These are phyloP conservation scores for Quercus robur DNA, from an alignment of 306 rosid genomes.

Conservation along the genomic window DNA sequence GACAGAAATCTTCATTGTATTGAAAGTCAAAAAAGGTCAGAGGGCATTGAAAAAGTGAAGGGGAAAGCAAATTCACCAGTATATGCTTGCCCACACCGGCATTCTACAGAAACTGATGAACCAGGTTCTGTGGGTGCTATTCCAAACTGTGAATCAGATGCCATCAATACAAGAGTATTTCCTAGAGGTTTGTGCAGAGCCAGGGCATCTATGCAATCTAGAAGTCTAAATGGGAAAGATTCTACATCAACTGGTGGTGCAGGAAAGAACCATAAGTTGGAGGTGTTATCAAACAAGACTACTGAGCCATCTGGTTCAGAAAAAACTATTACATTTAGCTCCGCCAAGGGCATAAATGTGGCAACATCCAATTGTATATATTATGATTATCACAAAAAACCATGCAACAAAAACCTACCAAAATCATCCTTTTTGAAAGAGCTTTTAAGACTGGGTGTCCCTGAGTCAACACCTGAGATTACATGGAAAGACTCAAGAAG, in stretches of 20 bases:
- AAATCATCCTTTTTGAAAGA: conserved; percentile 48
- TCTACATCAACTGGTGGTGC: conserved; percentile 29
- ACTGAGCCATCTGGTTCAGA: conserved; percentile 23
- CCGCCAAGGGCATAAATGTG: conserved; percentile 18
- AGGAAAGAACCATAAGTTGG: neutral
- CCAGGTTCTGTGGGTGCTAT: conserved; percentile 4
- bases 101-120: conserved; percentile 18
- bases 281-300: conserved; percentile 17
- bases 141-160: neutral
- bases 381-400: conserved; percentile 27
- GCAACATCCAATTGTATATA: conserved; percentile 20
- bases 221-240: conserved; percentile 9
- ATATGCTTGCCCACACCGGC: neutral
- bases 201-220: conserved; percentile 12
- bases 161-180: neutral
- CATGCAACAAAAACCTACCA: conserved; percentile 35
- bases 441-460: conserved; percentile 46
- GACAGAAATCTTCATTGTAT: conserved; percentile 19
- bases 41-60: conserved; percentile 18
- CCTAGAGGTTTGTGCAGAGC: neutral
- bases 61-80: conserved; percentile 24
- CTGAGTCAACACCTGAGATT: conserved; percentile 24
- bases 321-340: conserved; percentile 10
- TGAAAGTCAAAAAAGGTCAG: conserved; percentile 11
- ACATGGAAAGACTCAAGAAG: conserved; percentile 53